Percentiles rank a stretch among this genome's conserved stretches.
Evolutionary conservation across 257 asterid species (phyloP).

Genomic region (Lithospermum erythrorhizon): DNA sequence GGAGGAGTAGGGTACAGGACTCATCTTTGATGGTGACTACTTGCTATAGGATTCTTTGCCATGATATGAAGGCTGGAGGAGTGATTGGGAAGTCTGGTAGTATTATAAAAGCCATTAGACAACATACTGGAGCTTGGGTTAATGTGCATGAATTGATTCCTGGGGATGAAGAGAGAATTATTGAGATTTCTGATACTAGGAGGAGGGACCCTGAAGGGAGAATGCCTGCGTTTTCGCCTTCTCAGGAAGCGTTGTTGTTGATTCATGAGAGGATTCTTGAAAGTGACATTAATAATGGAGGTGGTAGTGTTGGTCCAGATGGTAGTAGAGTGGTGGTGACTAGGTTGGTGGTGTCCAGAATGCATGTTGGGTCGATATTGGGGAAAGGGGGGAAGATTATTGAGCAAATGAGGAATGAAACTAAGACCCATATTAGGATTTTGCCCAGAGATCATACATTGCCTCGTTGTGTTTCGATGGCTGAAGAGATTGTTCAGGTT

Average conservation of each 20-base stretch:
- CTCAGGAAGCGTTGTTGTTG: slow-evolving; percentile 81
- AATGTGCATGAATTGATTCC: slow-evolving; percentile 73
- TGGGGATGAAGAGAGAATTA: slow-evolving; percentile 89
- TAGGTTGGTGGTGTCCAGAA: slow-evolving; percentile 76
- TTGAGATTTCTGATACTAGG: slow-evolving; percentile 71
- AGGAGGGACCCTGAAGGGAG: slow-evolving; percentile 75
- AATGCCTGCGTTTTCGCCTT: slow-evolving; percentile 62
- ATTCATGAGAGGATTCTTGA: slow-evolving; percentile 87
- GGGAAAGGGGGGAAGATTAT: slow-evolving; percentile 97
- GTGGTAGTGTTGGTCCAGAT: slow-evolving; percentile 37
- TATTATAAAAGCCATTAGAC: slow-evolving; percentile 72
- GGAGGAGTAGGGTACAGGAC: slow-evolving; percentile 28
- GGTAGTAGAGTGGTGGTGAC: slow-evolving; percentile 50
- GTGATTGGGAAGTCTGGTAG: slow-evolving; percentile 95
- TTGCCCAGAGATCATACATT: slow-evolving; percentile 69
- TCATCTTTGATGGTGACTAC: slow-evolving; percentile 64
- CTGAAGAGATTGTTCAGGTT: slow-evolving; percentile 99
- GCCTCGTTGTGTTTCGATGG: slow-evolving; percentile 80
- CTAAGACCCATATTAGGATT: slow-evolving; percentile 85
- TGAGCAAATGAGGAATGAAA: slow-evolving; percentile 87
- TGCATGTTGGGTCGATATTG: slow-evolving; percentile 82
- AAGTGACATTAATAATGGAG: slow-evolving; percentile 31
- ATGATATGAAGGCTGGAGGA: slow-evolving; percentile 80
- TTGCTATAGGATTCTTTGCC: slow-evolving; percentile 70
- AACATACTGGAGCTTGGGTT: slow-evolving; percentile 94